Evolutionary conservation across 495 filamentous ascomycete species (phyloP), one percentile per base, ranked within the genome.

Genomic region (Penicillium flavigenum): DNA sequence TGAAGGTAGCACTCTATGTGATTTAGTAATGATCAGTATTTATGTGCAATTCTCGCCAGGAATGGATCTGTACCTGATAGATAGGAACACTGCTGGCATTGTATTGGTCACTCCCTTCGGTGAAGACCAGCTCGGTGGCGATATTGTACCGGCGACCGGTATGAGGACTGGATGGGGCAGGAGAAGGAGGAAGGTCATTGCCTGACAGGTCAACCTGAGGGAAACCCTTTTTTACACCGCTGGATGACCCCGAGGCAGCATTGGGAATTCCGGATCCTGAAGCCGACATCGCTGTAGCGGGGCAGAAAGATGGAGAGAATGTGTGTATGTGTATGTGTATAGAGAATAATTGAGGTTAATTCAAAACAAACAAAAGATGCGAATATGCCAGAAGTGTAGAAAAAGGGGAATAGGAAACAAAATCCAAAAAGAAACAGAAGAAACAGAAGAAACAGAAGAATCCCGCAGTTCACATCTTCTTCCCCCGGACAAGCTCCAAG

Each of bases 121-220:
- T 98, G 69, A 92, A 97, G 32, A 98, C 95, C 55, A 98, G 78
- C 72, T 98, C 94, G 8, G 94, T 98, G 41, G 92, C 92, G 57
- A 98, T 82, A 47, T 92, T 91, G 73, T 98, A 98, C 57, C 87
- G 85, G 59, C 87, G 82, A 34, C 92, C 92, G 64, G 83, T 85
- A 64, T 85, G 84, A 19, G 94, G 94, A 64, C 87, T 96, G 20
- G 94, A 98, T 22, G 94, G 94, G 16, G 94, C 90, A 4, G 94
- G 94, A 0, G 95, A 97, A 5, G 94, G 94, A 8, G 94, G 94
- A 22, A 98, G 78, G 67, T 96, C 79, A 74, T 98, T 89, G 54
- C 93, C 92, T 59, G 95, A 88, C 52, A 95, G 76, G 69, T 97
- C 93, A 53, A 94, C 74, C 54, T 83, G 82, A 24, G 85, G 75